Evolutionary conservation across 345 rosid species (phyloP).

Genomic region (Balakata baccata): DNA sequence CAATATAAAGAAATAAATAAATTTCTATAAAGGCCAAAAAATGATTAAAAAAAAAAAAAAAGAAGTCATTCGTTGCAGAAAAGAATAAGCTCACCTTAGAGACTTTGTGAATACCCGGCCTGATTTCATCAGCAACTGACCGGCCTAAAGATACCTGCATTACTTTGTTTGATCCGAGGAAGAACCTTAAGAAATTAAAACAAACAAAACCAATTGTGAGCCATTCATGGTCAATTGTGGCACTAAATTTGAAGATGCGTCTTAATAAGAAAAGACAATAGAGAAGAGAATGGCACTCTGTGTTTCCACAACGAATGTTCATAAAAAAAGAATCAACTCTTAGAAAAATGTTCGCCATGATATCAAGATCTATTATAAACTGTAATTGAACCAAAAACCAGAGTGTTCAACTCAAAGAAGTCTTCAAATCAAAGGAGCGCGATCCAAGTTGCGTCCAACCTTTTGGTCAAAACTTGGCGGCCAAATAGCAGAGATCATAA

Average conservation of each 20-base stretch:
- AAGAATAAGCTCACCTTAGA: constrained; percentile 56
- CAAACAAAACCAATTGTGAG: background rate
- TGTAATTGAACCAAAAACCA: background rate
- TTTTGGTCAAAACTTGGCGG: background rate
- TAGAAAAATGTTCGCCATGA: background rate
- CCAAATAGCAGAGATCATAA: background rate
- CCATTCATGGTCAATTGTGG: background rate
- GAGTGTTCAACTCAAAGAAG: background rate
- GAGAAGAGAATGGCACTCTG: background rate
- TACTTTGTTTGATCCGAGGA: constrained; percentile 93
- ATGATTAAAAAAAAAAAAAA: background rate
- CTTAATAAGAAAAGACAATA: background rate
- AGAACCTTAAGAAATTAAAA: constrained; percentile 48
- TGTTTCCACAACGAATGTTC: background rate
- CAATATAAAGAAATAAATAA: background rate
- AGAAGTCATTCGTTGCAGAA: background rate
- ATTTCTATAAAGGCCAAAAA: background rate
- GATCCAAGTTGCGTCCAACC: background rate
- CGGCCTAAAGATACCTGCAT: constrained; percentile 98
- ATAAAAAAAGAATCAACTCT: background rate
- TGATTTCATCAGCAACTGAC: constrained; percentile 74
- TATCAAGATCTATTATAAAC: background rate
- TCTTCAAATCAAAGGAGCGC: background rate
- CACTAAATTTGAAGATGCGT: background rate
- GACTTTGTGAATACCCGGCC: constrained; percentile 64